phyloP scores from a whole-genome alignment of 148 eudicot species.

The Pouteria glomerata region DNA sequence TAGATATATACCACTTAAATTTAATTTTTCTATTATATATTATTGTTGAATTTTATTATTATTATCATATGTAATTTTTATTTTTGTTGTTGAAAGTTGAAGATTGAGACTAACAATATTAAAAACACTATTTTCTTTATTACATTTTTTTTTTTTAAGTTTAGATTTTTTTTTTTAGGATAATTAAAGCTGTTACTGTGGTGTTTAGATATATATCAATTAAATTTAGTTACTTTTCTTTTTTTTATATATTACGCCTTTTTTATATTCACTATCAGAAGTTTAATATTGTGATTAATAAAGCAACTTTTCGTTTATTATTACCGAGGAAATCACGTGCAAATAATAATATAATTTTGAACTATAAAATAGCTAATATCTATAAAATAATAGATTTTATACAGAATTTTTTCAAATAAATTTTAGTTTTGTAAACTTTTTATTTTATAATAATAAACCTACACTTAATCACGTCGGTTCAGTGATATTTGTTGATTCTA shows the following conservation, averaged over 20 bases:
- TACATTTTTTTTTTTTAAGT: background rate
- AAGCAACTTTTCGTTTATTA: background rate
- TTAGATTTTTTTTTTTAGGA: no score
- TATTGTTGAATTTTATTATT: no score
- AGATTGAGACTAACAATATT: background rate
- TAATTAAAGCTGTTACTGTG: background rate
- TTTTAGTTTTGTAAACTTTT: no score
- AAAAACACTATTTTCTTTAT: no score
- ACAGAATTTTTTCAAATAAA: no score
- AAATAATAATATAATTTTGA: no score
- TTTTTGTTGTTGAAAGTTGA: background rate
- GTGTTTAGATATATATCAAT: background rate
- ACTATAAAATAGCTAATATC: background rate
- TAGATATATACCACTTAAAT: background rate
- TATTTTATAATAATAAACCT: no score
- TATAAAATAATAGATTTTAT: background rate
- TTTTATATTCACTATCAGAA: background rate
- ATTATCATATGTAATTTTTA: no score
- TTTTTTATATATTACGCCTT: background rate
- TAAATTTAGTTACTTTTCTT: background rate
- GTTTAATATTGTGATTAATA: background rate
- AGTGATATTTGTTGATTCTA: no score
- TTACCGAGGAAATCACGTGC: background rate
- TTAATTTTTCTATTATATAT: no score
- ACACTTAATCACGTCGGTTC: no score